These are phyloP conservation scores for Multifurca ochricompacta DNA, from an alignment of 768 basidiomycete genomes.

Conservation along the genomic window DNA sequence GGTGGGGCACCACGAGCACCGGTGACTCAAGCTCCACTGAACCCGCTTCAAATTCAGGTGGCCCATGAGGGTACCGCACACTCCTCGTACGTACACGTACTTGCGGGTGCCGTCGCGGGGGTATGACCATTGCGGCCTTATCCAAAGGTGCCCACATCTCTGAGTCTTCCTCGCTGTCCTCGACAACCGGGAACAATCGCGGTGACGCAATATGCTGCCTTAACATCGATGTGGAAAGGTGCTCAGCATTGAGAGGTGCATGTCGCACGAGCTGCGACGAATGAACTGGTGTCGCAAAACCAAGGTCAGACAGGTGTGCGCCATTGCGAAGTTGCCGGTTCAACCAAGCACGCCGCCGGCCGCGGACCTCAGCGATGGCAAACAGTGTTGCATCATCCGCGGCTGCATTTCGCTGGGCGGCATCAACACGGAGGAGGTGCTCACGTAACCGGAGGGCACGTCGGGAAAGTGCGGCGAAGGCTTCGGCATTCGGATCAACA, in stretches of 20 bases:
- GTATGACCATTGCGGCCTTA: constrained; percentile 6
- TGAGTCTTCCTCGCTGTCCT: constrained; percentile 28
- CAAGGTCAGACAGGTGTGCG: constrained; percentile 32
- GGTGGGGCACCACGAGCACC: constrained; percentile 17
- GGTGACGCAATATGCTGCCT: background rate
- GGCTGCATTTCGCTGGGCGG: constrained; percentile 33
- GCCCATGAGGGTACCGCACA: constrained; percentile 19
- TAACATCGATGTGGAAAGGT: background rate
- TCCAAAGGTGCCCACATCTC: constrained; percentile 12
- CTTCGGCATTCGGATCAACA: constrained; percentile 21
- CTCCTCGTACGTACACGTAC: constrained; percentile 25
- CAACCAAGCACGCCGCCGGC: constrained; percentile 61
- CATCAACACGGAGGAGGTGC: constrained; percentile 35
- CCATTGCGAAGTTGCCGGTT: constrained; percentile 39
- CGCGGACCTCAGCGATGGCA: constrained; percentile 45
- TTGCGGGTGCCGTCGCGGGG: constrained; percentile 7
- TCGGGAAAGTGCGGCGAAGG: constrained; percentile 26
- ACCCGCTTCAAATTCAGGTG: constrained; percentile 4
- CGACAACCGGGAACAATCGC: constrained; percentile 27
- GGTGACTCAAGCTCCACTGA: constrained; percentile 8
- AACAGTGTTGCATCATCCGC: constrained; percentile 30
- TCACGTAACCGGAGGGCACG: constrained; percentile 26
- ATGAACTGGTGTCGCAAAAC: constrained; percentile 41
- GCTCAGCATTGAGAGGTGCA: constrained; percentile 20
- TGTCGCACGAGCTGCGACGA: constrained; percentile 42